These are phyloP conservation scores for Exophiala xenobiotica DNA, from an alignment of 2,329 filamentous ascomycete genomes.

Conservation along the genomic window DNA sequence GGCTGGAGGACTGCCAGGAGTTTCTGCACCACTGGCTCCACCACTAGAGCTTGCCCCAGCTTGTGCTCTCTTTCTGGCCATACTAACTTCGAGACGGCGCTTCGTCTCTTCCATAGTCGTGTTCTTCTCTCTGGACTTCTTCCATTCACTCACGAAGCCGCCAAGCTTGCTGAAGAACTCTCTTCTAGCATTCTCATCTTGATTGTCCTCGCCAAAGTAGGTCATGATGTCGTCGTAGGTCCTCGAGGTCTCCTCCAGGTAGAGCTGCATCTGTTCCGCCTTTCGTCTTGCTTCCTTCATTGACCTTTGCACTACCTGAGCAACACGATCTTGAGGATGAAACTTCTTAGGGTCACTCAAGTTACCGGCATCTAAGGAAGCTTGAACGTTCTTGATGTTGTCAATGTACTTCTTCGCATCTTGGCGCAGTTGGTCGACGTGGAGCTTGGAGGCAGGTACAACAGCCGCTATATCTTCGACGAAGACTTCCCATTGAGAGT, in stretches of 20 bases:
- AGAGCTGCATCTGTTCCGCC: conserved; percentile 91
- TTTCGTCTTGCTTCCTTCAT: conserved; percentile 98
- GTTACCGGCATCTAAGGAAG: conserved; percentile 87
- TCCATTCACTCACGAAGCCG: conserved; percentile 88
- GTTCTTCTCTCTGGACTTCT: conserved; percentile 95
- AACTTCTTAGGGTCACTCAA: conserved; percentile 96
- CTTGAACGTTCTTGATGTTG: conserved; percentile 91
- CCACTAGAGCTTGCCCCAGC: conserved; percentile 49
- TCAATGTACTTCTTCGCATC: conserved; percentile 92
- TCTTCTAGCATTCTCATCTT: conserved; percentile 86
- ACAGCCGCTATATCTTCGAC: conserved; percentile 80
- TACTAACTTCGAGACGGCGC: conserved; percentile 82
- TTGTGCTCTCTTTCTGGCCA: conserved; percentile 75
- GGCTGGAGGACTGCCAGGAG: conserved; percentile 59
- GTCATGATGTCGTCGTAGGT: conserved; percentile 94
- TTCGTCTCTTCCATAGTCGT: conserved; percentile 74
- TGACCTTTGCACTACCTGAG: conserved; percentile 81
- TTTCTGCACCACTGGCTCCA: conserved; percentile 31
- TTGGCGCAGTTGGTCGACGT: conserved; percentile 83
- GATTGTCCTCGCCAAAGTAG: conserved; percentile 92
- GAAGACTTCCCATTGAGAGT: conserved; percentile 92
- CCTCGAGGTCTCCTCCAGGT: conserved; percentile 87
- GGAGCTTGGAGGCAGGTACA: conserved; percentile 79
- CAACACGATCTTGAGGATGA: conserved; percentile 93
- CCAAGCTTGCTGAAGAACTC: conserved; percentile 96